Evolutionary conservation across 352 stramenopile genomes (phyloP), one percentile per base, ranked within the genome.

Genomic region (Thalassiosira allenii): DNA sequence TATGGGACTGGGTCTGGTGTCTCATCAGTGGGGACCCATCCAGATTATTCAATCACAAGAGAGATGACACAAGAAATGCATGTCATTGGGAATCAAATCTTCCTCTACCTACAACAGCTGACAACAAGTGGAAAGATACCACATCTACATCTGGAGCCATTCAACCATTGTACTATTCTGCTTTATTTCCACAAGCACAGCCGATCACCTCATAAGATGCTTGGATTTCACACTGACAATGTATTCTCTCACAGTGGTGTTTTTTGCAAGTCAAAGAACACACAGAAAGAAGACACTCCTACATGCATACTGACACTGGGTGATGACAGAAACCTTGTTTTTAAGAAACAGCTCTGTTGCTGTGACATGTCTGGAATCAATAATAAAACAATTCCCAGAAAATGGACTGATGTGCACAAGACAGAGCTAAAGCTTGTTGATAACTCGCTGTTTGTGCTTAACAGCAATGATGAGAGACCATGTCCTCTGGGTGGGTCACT

Each of bases 151-250:
- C 20, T 30, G 6, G 33, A 52, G 22, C 58, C 30, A 49, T 71
- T 71, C 43, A 71, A 71, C 43, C 62, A 71, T 59, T 52, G 37
- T 11, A 71, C 62, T 30, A 23, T 71, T 27, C 17, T 71, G 17
- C 25, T 71, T 44, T 71, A 71, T 44, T 71, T 37, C 22, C 41
- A 58, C 25, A 71, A 71, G 30, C 1, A 29, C 9, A 12, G 0
- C 20, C 1, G 12, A 56, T 56, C 5, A 25, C 20, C 20, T 0
- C 0, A n/a, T 12, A 69, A 69, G 3, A 56, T 47, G 29, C 44
- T 71, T 23, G 23, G 23, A 6, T 71, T 47, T 32, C 62, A 71
- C 44, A 61, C 41, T 22, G 62, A 71, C 44, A 71, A 71, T 37
- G 41, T 71, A 14, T 71, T 44, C 40, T 59, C 41, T 2, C 30